Percentiles rank a stretch among this genome's conserved stretches.
Conservation (phyloP, 2,329 filamentous ascomycete species). For the Keithomyces neogunnii region DNA sequence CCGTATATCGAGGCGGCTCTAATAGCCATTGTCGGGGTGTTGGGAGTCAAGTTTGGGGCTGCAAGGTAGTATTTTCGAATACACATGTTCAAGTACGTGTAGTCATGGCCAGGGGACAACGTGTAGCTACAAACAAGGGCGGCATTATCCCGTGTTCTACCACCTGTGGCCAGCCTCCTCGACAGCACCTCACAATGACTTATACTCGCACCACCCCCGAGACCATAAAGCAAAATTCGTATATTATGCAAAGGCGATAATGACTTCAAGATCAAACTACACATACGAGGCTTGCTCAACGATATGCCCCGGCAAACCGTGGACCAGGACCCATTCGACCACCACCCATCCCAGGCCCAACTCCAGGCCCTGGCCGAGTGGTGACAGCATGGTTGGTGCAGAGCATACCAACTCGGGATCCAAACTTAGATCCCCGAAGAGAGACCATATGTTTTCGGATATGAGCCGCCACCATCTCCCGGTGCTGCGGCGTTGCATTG, state of each 20-base stretch:
- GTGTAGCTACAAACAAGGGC: background rate
- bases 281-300: constrained; percentile 25
- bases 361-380: constrained; percentile 80
- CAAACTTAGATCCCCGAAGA: constrained; percentile 94
- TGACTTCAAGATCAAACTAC: constrained; percentile 9
- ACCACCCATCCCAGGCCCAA: constrained; percentile 54
- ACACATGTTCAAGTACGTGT: background rate
- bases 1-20: background rate
- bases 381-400: constrained; percentile 90
- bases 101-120: background rate
- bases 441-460: constrained; percentile 99
- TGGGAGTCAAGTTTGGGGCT: background rate
- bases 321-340: constrained; percentile 48
- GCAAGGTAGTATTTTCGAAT: background rate
- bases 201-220: background rate
- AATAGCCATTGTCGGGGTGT: background rate
- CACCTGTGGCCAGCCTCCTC: background rate
- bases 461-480: constrained; percentile 85
- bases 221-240: constrained; percentile 10
- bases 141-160: background rate
- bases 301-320: constrained; percentile 51
- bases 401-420: constrained; percentile 96
- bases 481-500: constrained; percentile 77
- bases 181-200: background rate
- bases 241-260: constrained; percentile 12